phyloP scores from a whole-genome alignment of 345 rosid genomes.

The Clausena lansium region DNA sequence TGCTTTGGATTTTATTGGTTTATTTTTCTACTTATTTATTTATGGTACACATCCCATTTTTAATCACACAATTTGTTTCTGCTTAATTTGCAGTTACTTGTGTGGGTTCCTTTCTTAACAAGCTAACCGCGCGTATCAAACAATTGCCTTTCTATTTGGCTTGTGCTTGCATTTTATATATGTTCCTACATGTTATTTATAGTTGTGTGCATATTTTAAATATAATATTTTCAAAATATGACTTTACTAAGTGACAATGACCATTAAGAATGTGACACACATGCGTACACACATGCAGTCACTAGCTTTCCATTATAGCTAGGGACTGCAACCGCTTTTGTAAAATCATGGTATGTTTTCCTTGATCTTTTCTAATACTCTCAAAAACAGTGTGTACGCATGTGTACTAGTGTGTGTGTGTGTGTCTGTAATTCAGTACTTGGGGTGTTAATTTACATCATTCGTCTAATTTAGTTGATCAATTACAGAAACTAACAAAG shows the following conservation, averaged over 20 bases:
- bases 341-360: slow-evolving; percentile 73
- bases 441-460: background rate
- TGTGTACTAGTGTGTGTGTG: background rate
- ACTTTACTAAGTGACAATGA: slow-evolving; percentile 44
- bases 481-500: slow-evolving; percentile 48
- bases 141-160: background rate
- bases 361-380: background rate
- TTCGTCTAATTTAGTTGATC: slow-evolving; percentile 17
- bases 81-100: too few relatives aligned
- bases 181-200: background rate
- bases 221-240: slow-evolving; percentile 2
- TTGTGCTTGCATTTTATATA: background rate
- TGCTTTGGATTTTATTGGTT: too few relatives aligned
- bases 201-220: background rate
- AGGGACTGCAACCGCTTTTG: slow-evolving; percentile 82
- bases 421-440: background rate
- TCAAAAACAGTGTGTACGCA: background rate
- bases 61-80: too few relatives aligned
- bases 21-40: too few relatives aligned
- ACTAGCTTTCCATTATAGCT: slow-evolving; percentile 53
- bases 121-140: too few relatives aligned
- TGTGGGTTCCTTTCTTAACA: too few relatives aligned
- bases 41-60: too few relatives aligned
- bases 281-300: too few relatives aligned
- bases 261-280: slow-evolving; percentile 44